Percentiles rank a stretch among this genome's conserved stretches.
Conservation (phyloP, 768 basidiomycete species). For the Boletus barrowsii region DNA sequence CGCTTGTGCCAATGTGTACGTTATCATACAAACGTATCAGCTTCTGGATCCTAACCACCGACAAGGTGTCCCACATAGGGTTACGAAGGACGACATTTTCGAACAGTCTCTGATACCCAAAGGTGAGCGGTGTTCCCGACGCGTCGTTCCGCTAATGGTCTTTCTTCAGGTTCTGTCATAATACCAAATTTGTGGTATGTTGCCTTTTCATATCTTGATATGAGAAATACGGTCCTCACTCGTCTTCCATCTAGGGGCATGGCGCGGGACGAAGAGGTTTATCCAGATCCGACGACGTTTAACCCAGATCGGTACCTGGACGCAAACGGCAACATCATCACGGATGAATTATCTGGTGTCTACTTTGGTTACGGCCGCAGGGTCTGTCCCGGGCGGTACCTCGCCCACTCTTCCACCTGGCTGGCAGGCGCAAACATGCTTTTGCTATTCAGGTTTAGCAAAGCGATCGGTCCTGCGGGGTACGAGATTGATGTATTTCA, state of each 20-base stretch:
- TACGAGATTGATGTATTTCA: constrained; percentile 22
- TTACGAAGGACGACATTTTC: constrained; percentile 40
- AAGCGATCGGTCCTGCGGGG: constrained; percentile 20
- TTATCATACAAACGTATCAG: not conserved
- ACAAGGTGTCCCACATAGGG: constrained; percentile 27
- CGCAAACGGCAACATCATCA: constrained; percentile 16
- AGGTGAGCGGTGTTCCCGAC: constrained; percentile 26
- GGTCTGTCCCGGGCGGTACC: constrained; percentile 19
- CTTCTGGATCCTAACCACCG: not conserved
- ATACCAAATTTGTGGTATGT: constrained; percentile 22
- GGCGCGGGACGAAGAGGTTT: constrained; percentile 20
- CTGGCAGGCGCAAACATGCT: constrained; percentile 19
- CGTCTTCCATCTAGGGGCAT: constrained; percentile 16
- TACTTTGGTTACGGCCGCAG: constrained; percentile 36
- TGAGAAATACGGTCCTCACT: not conserved
- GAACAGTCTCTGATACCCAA: constrained; percentile 50
- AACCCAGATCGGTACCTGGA: constrained; percentile 33
- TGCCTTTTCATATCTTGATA: not conserved
- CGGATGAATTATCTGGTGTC: constrained; percentile 19
- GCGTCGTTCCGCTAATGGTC: not conserved
- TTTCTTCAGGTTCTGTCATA: constrained; percentile 17
- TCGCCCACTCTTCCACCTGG: constrained; percentile 20
- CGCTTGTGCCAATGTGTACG: constrained; percentile 21
- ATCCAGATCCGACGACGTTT: constrained; percentile 31
- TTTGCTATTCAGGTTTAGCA: constrained; percentile 18